Base-by-base conservation (phyloP, 1,284 basidiomycete species). In the Ustilago lituana region DNA sequence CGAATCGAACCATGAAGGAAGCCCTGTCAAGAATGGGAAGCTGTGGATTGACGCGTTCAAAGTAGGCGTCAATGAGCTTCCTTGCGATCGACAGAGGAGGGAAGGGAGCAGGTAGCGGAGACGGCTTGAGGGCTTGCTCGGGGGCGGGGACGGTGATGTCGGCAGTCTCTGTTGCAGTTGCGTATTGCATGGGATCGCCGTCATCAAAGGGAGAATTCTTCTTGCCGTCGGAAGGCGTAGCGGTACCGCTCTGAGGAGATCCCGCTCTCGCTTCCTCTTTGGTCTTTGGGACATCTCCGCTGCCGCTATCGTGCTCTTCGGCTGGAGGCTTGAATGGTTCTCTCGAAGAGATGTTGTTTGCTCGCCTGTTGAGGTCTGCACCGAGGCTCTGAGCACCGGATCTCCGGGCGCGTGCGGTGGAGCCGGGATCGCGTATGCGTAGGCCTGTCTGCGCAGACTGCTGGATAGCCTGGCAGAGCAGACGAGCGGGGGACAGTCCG, bases 11-110 rank as follows among this genome's bases (percentile, higher is more conserved):
- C 59, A 62, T 71, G 43, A 71, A 71, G 1, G 63, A 55, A 0
- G 59, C 27, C 4, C 63, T 50, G 31, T 71, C 63, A 14, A 71
- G 59, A 19, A 71, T 66, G 35, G 68, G 68, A 11, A 66, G 31
- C 32, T 71, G 68, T 12, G 68, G 68, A 45, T 71, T 71, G 45
- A 71, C 68, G 10, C 68, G 39, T 33, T 71, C 59, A 26, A 71
- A 71, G 45, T 71, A 71, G 40, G 68, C 68, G 20, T 71, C 68
- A 20, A 71, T 61, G 29, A 71, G 59, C 53, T 67, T 71, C 5
- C 63, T 51, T 5, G 68, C 68, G 6, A 44, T 58, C 2, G 68
- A 66, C 37, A 71, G 32, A 3, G 68, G 68, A 12, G 68, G 68
- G 19, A 71, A 66, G n/a, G 68, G 62, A 6, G 68, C 68, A 2